Evolutionary conservation across 768 basidiomycete species (phyloP), one percentile per base, ranked within the genome.

Genomic region (Coprinopsis cinerea): DNA sequence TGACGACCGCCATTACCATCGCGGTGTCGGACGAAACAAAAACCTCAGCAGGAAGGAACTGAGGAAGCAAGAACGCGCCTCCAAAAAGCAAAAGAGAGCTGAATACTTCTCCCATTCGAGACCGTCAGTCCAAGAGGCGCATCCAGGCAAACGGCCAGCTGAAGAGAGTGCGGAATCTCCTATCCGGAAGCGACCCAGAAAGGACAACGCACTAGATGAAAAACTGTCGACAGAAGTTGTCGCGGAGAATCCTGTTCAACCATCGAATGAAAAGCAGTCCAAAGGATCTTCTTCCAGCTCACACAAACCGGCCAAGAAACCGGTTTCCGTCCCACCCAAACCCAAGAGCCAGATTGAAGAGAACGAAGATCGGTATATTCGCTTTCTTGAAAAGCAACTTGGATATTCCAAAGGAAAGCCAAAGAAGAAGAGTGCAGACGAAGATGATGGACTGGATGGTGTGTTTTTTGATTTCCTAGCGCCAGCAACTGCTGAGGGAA

Each of bases 391-490:
- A 64, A 71, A 76, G 0, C 85, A 83, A 63, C 75, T 96, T 15
- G 83, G 88, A 2, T 72, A 83, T 57, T 44, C 64, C 28, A 68
- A 75, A 50, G 61, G 68, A 39, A 64, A 69, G 48, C 66, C 68
- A 48, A 64, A 71, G 49, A 67, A 70, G 46, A 74, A 75, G 54
- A 75, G 64, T 15, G 72, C 66, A 22, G 69, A 66, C 27, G 84
- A 82, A 32, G 81, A 79, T 1, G 94, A 97, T 64, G 93, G 92
- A 3, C 68, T 96, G 14, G 89, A 85, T 58, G 94, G 94, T 92
- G 60, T 23, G 74, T 64, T 2, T 48, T 24, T 48, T 39, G 10
- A 20, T 36, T 3, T 47, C 11, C 17, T 43, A 9, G 3, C 13
- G 10, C 34, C 32, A 26, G 7, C 41, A 18, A 35, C 23, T 30